Conservation (phyloP, 768 basidiomycete species). For the Lactarius pseudohatsudake region DNA sequence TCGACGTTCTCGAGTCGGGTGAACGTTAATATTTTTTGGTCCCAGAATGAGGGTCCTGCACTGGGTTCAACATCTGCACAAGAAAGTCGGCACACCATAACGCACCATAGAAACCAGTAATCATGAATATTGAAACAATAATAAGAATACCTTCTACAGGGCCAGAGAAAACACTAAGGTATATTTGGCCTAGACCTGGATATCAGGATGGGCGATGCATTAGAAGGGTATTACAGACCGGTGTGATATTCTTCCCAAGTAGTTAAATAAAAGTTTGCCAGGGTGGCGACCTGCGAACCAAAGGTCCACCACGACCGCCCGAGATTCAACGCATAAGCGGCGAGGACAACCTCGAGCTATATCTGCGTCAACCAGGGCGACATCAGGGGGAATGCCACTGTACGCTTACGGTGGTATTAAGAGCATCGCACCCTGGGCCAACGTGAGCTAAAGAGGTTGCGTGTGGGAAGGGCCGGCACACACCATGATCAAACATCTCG, state of each 20-base stretch:
- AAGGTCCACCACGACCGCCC: slow-evolving; percentile 98
- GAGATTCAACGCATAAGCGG: slow-evolving; percentile 81
- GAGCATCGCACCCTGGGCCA: slow-evolving; percentile 75
- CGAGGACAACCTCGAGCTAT: slow-evolving; percentile 85
- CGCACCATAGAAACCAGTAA: slow-evolving; percentile 76
- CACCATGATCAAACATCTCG: slow-evolving; percentile 98
- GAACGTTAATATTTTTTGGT: slow-evolving; percentile 62
- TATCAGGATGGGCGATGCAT: slow-evolving; percentile 8
- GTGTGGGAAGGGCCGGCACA: slow-evolving; percentile 26
- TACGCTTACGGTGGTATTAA: slow-evolving; percentile 81
- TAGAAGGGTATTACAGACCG: slow-evolving; percentile 41
- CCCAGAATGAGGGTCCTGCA: slow-evolving; percentile 80
- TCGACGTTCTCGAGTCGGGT: slow-evolving; percentile 54
- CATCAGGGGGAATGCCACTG: not conserved
- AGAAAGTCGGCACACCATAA: not conserved
- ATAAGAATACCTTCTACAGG: slow-evolving; percentile 96
- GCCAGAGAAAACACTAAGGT: slow-evolving; percentile 90
- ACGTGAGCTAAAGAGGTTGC: not conserved
- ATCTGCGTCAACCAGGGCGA: slow-evolving; percentile 6
- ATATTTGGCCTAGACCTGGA: slow-evolving; percentile 64
- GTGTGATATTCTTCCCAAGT: slow-evolving; percentile 91
- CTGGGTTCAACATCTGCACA: not conserved
- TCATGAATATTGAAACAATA: slow-evolving; percentile 70
- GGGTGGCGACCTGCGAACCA: slow-evolving; percentile 68
- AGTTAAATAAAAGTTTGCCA: slow-evolving; percentile 71